Evolutionary conservation across 2,329 filamentous ascomycete species (phyloP).

Genomic region (Endothia cerciana): DNA sequence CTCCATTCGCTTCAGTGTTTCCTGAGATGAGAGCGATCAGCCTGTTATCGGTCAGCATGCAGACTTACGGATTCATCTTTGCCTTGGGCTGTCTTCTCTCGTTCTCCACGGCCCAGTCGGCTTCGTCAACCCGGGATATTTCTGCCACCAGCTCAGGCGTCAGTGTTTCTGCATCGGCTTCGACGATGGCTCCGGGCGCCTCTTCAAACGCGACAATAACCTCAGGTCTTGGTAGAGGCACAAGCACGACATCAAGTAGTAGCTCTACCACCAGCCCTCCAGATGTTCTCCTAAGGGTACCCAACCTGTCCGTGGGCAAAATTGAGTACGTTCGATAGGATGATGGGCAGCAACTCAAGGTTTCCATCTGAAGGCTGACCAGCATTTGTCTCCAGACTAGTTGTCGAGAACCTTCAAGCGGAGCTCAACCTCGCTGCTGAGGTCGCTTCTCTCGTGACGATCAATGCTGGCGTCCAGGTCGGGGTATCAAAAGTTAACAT

Average conservation of each 20-base stretch:
- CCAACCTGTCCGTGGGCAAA: constrained; percentile 59
- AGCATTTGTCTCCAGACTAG: constrained; percentile 38
- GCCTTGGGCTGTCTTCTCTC: constrained; percentile 38
- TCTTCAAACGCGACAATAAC: constrained; percentile 31
- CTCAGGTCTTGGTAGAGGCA: constrained; percentile 29
- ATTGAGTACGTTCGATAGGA: constrained; percentile 48
- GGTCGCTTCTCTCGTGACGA: constrained; percentile 59
- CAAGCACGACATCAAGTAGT: constrained; percentile 31
- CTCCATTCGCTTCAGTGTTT: not conserved
- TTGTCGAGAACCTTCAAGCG: constrained; percentile 61
- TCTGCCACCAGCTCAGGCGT: constrained; percentile 29
- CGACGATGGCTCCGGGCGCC: constrained; percentile 18
- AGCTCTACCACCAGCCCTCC: constrained; percentile 45
- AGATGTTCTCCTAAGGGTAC: constrained; percentile 62
- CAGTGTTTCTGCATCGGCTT: constrained; percentile 17
- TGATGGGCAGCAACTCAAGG: too few species aligned
- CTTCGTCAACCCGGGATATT: constrained; percentile 26
- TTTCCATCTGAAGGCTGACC: not conserved
- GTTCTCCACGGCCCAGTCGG: constrained; percentile 39
- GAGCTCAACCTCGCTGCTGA: constrained; percentile 64
- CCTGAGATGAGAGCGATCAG: not conserved
- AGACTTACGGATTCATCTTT: constrained; percentile 31
- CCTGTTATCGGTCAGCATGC: constrained; percentile 29
- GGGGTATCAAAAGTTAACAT: constrained; percentile 58
- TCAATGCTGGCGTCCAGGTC: constrained; percentile 59